Evolutionary conservation across 805 yeast genomes (phyloP).

Genomic region (Grigorovia transvaalensis): DNA sequence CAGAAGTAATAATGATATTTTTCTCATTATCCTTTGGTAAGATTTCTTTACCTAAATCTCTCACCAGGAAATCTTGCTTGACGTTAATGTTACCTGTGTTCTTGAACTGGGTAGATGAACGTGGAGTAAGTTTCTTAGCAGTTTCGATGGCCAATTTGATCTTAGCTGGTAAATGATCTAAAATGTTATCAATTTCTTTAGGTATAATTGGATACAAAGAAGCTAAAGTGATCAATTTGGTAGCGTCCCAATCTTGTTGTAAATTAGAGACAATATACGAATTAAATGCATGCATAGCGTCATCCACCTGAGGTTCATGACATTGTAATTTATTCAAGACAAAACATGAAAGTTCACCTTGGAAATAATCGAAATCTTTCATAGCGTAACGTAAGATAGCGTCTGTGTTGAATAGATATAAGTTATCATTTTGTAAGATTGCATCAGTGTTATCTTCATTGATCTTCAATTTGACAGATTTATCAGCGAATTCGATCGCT

Average conservation of each 20-base stretch:
- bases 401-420: conserved; percentile 45
- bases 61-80: conserved; percentile 16
- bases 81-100: conserved; percentile 34
- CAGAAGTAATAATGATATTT: conserved; percentile 86
- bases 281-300: conserved; percentile 24
- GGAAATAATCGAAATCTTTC: conserved; percentile 34
- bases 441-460: conserved; percentile 17
- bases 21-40: conserved; percentile 62
- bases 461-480: conserved; percentile 15
- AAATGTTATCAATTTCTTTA: conserved; percentile 14
- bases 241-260: conserved; percentile 32
- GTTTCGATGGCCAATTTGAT: conserved; percentile 37
- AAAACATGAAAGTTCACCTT: conserved; percentile 25
- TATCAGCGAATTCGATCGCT: conserved; percentile 21
- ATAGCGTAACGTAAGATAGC: conserved; percentile 59
- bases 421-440: conserved; percentile 21
- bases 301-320: conserved; percentile 32
- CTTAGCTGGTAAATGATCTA: conserved; percentile 16
- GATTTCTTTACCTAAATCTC: conserved; percentile 31
- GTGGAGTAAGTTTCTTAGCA: conserved; percentile 33
- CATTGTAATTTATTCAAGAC: conserved; percentile 14
- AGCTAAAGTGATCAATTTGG: conserved; percentile 50
- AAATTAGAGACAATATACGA: conserved; percentile 5
- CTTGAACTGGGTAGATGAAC: conserved; percentile 22
- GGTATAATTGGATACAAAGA: conserved; percentile 40